Evolutionary conservation across 768 basidiomycete species (phyloP).

Genomic region (Pholiota conissans): DNA sequence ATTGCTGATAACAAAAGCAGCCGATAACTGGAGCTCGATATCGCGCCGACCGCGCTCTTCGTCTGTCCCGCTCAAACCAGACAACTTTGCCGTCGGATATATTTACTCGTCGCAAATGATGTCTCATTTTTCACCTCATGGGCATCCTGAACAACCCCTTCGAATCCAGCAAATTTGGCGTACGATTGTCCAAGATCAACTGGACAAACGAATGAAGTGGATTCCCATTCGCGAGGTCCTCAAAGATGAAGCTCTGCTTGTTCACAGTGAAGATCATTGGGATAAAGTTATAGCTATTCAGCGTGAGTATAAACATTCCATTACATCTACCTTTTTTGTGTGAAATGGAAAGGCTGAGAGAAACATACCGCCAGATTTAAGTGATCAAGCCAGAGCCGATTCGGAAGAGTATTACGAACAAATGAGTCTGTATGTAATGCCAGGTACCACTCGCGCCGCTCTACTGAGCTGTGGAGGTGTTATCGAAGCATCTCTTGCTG

Average conservation of each 20-base stretch:
- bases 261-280: conserved; percentile 92
- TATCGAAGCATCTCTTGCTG: conserved; percentile 84
- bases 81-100: conserved; percentile 67
- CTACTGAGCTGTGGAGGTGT: conserved; percentile 93
- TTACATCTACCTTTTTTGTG: conserved; percentile 6
- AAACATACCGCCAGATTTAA: conserved; percentile 54
- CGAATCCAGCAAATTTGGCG: conserved; percentile 80
- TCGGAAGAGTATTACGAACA: conserved; percentile 86
- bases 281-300: conserved; percentile 83
- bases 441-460: conserved; percentile 81
- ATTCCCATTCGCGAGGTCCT: conserved; percentile 74
- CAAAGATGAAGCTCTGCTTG: conserved; percentile 80
- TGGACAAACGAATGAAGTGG: conserved; percentile 72
- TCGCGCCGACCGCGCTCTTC: conserved; percentile 35
- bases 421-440: conserved; percentile 89
- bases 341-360: conserved; percentile 12
- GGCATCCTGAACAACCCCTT: conserved; percentile 73
- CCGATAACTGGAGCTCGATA: neutral
- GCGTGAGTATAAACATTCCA: conserved; percentile 50
- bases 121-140: conserved; percentile 66
- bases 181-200: conserved; percentile 55
- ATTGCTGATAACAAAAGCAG: neutral
- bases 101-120: conserved; percentile 90
- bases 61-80: conserved; percentile 40
- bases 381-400: conserved; percentile 69